Base-by-base conservation (phyloP, 345 rosid species). In the Dovyalis caffra region DNA sequence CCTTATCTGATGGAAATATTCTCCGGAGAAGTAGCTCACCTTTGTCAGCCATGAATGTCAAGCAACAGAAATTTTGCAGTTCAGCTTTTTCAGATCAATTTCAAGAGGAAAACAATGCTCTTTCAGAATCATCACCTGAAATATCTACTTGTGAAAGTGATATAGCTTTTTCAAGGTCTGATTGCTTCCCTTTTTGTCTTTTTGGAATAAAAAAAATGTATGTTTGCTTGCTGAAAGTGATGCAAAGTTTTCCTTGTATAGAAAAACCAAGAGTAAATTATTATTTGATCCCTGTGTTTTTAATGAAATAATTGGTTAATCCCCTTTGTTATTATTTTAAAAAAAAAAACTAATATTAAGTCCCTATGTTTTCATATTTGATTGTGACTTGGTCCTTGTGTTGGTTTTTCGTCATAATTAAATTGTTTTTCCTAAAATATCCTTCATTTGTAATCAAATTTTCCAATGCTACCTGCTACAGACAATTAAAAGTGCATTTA, bases 1-100 rank as follows among this genome's bases (percentile, higher is more conserved):
- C 91, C 82, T 87, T 90, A 66, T 96, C 98, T 31, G 98, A 89
- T 85, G 99, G 99, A 80, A 96, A 90, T 83, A 85, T 93, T 70
- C 89, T 91, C 74, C 90, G 35, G 31, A 87, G 76, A 77, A 85
- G 81, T 68, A 40, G 61, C 68, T 77, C 89, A 26, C 81, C 91
- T 6, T 76, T 89, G 82, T 83, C 88, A 31, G 83, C 84, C 43
- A 70, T 82, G 75, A 82, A 86, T 79, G 80, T 49, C 66, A 83
- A 85, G 73, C 83, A 64, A 37, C 87, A 85, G 80, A 84, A 91
- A 35, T 70, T 84, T 75, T 72, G 85, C 75, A 81, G 73, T 74
- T 77, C 81, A 72, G 79, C 73, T 78, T 79, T 89, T 45, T 87
- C 88, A 11, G 79, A 80, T 73, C 85, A 66, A 40, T 87, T 86